Evolutionary conservation across 768 basidiomycete species (phyloP).

Genomic region (Mycena pura): DNA sequence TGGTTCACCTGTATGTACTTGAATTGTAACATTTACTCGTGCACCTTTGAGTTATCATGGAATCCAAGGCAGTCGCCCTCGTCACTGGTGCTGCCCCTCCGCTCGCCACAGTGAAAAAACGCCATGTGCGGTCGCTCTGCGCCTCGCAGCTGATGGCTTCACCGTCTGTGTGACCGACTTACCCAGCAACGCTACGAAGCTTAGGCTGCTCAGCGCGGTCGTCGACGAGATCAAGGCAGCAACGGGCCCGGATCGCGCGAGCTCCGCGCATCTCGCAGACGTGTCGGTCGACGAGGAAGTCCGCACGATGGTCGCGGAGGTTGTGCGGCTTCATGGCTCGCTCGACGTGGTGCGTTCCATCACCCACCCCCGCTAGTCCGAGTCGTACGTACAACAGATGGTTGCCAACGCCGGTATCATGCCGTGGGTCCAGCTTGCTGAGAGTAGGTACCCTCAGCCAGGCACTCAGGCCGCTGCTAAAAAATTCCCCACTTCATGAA

Average conservation of each 20-base stretch:
- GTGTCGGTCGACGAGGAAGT: slow-evolving; percentile 34
- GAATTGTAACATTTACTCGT: no score
- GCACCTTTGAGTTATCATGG: not conserved
- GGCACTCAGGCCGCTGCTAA: no score
- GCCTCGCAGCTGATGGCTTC: slow-evolving; percentile 47
- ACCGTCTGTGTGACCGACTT: slow-evolving; percentile 46
- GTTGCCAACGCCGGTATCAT: slow-evolving; percentile 35
- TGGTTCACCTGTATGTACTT: no score
- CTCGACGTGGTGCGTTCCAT: slow-evolving; percentile 24
- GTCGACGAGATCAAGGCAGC: slow-evolving; percentile 26
- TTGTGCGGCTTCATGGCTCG: not conserved
- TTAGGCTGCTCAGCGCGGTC: slow-evolving; percentile 26
- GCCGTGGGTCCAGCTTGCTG: not conserved
- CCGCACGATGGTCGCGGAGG: slow-evolving; percentile 25
- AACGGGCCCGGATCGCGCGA: slow-evolving; percentile 12
- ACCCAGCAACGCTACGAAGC: slow-evolving; percentile 1
- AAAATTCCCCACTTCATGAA: no score
- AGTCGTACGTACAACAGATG: slow-evolving; percentile 18
- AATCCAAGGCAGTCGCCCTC: not conserved
- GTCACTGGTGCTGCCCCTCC: slow-evolving; percentile 4
- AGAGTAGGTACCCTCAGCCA: slow-evolving; percentile 21
- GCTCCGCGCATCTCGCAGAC: slow-evolving; percentile 19
- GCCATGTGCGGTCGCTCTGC: slow-evolving; percentile 41
- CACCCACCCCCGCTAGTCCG: no score
- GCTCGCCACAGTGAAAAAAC: not conserved